phyloP scores from a whole-genome alignment of 768 basidiomycete genomes.

The Cyclocybe cylindracea region DNA sequence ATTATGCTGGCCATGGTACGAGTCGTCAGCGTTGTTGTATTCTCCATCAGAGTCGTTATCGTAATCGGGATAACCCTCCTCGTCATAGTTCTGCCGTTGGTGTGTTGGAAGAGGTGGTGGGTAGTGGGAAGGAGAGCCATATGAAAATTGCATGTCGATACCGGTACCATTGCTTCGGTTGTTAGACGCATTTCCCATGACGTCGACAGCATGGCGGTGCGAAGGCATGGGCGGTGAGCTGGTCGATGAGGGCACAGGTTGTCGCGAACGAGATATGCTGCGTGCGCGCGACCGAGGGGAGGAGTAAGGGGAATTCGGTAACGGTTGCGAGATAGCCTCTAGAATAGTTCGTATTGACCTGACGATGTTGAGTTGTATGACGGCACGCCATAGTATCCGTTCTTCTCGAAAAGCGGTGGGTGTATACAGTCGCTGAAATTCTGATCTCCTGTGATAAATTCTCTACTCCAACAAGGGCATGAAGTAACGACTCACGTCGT shows the following conservation, averaged over 20 bases:
- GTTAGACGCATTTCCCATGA: conserved; percentile 11
- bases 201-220: conserved; percentile 15
- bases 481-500: conserved; percentile 56
- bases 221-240: conserved; percentile 21
- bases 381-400: conserved; percentile 77
- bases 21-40: conserved; percentile 18
- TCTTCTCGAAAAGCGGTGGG: conserved; percentile 77
- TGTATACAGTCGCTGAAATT: conserved; percentile 76
- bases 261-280: conserved; percentile 31
- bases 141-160: conserved; percentile 23
- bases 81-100: conserved; percentile 18
- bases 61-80: conserved; percentile 18
- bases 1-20: conserved; percentile 12
- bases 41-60: conserved; percentile 25
- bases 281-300: conserved; percentile 36
- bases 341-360: conserved; percentile 76
- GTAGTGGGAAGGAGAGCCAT: conserved; percentile 22
- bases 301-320: conserved; percentile 35
- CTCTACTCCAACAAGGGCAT: neutral
- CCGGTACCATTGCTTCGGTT: conserved; percentile 17
- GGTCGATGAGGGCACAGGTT: conserved; percentile 14
- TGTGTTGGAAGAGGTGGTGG: conserved; percentile 20
- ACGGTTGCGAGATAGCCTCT: conserved; percentile 46
- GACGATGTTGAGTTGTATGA: conserved; percentile 83
- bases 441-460: conserved; percentile 34